Evolutionary conservation across 768 basidiomycete genomes (phyloP).

Genomic region (Kwoniella sp.): DNA sequence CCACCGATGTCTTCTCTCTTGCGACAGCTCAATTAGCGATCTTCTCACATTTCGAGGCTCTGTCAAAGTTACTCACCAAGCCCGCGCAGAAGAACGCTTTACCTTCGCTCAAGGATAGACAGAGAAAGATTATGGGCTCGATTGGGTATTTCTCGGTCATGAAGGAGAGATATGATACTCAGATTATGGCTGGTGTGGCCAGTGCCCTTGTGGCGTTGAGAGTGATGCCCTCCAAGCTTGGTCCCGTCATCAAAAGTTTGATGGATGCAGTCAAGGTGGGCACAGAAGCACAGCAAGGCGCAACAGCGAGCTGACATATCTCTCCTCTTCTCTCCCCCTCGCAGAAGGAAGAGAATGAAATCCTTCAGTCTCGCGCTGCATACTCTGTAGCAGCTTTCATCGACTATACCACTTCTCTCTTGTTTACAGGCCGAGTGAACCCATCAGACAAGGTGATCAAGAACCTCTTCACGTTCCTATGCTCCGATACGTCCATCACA

Average conservation of each 20-base stretch:
- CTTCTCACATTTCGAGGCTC: conserved; percentile 68
- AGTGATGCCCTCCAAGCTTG: conserved; percentile 87
- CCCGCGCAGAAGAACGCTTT: conserved; percentile 74
- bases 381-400: conserved; percentile 83
- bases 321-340: not conserved
- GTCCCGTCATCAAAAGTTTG: conserved; percentile 91
- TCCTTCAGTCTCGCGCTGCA: conserved; percentile 86
- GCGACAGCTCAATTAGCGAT: conserved; percentile 73
- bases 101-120: conserved; percentile 72
- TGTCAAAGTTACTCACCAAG: conserved; percentile 73
- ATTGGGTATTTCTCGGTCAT: conserved; percentile 79
- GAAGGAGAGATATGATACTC: conserved; percentile 81
- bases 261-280: conserved; percentile 96
- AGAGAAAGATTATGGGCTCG: conserved; percentile 66
- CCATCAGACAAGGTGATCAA: conserved; percentile 95
- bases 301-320: conserved; percentile 31
- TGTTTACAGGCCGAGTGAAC: conserved; percentile 68
- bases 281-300: conserved; percentile 58
- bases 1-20: conserved; percentile 72
- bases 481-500: conserved; percentile 83
- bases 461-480: conserved; percentile 94
- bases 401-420: conserved; percentile 68
- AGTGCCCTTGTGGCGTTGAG: conserved; percentile 85
- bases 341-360: conserved; percentile 72
- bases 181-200: conserved; percentile 85